Percentiles rank a stretch among this genome's conserved stretches.
Evolutionary conservation across 805 yeast genomes (phyloP).

Genomic region (Cyberlindnera galapagoensis): DNA sequence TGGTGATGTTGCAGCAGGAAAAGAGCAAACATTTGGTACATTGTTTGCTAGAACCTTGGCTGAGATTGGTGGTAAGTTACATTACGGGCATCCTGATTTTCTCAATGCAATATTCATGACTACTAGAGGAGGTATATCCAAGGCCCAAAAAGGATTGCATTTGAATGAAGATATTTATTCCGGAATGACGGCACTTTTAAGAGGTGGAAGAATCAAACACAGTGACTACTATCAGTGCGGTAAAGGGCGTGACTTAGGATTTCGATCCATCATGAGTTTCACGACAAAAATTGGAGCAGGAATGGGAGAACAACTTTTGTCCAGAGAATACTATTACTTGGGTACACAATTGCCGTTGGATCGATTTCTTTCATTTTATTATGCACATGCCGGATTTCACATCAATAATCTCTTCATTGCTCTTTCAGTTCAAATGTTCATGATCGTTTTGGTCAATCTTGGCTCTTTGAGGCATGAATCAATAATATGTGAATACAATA

Average conservation of each 20-base stretch:
- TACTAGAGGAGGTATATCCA: conserved; percentile 92
- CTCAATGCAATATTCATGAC: conserved; percentile 87
- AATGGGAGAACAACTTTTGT: conserved; percentile 94
- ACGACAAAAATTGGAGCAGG: conserved; percentile 97
- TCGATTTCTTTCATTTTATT: conserved; percentile 84
- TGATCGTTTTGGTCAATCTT: conserved; percentile 70
- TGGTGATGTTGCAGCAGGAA: conserved; percentile 96
- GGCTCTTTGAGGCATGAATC: conserved; percentile 75
- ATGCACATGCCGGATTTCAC: conserved; percentile 97
- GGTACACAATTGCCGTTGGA: conserved; percentile 89
- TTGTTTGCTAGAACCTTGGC: conserved; percentile 90
- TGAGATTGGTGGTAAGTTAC: conserved; percentile 90
- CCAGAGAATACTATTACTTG: conserved; percentile 85
- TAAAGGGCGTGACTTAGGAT: conserved; percentile 92
- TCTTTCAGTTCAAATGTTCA: conserved; percentile 79
- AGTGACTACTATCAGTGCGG: conserved; percentile 97
- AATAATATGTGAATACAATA: conserved; percentile 59
- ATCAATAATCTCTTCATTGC: conserved; percentile 84
- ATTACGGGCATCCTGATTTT: conserved; percentile 96
- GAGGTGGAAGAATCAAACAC: conserved; percentile 94
- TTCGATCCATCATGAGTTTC: conserved; percentile 85
- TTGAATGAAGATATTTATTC: conserved; percentile 94
- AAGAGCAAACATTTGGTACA: conserved; percentile 96
- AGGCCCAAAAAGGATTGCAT: conserved; percentile 91
- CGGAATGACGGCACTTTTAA: conserved; percentile 81